Conservation (phyloP, 257 asterid genomes). For the Gynochthodes officinalis region DNA sequence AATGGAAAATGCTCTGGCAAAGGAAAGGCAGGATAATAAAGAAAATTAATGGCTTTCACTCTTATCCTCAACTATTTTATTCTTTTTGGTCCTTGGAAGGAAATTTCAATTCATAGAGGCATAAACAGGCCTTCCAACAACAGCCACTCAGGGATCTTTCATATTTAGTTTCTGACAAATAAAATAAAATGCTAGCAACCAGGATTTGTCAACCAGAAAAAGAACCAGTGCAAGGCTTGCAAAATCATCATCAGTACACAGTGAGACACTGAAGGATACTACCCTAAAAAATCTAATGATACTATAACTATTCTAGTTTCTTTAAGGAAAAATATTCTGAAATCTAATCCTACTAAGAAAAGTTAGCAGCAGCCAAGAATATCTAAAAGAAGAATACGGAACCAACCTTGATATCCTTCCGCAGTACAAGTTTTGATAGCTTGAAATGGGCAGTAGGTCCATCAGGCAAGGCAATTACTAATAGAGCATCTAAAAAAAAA, state of each 20-base stretch:
- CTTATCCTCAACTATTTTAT: not conserved
- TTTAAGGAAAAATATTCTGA: not conserved
- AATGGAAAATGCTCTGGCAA: not conserved
- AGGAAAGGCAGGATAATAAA: not conserved
- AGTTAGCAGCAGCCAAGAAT: not conserved
- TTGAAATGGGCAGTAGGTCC: conserved; percentile 99
- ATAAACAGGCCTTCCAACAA: not conserved
- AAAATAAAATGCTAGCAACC: not conserved
- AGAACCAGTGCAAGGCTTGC: not conserved
- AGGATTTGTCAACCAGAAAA: not conserved
- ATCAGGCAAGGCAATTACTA: conserved; percentile 70
- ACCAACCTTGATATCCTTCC: conserved; percentile 81
- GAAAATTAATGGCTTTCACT: not conserved
- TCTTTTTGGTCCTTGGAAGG: not conserved
- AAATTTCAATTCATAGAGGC: not conserved
- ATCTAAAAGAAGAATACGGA: not conserved
- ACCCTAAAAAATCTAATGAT: not conserved
- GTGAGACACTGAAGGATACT: not conserved
- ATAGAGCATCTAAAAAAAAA: conserved; percentile 66
- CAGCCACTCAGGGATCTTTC: not conserved
- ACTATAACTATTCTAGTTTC: not conserved
- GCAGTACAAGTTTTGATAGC: conserved; percentile 73
- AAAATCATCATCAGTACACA: not conserved
- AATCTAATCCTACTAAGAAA: not conserved
- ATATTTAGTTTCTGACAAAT: not conserved